Evolutionary conservation across 2,329 filamentous ascomycete species (phyloP), one percentile per base, ranked within the genome.

Genomic region (Aspergillus texensis): DNA sequence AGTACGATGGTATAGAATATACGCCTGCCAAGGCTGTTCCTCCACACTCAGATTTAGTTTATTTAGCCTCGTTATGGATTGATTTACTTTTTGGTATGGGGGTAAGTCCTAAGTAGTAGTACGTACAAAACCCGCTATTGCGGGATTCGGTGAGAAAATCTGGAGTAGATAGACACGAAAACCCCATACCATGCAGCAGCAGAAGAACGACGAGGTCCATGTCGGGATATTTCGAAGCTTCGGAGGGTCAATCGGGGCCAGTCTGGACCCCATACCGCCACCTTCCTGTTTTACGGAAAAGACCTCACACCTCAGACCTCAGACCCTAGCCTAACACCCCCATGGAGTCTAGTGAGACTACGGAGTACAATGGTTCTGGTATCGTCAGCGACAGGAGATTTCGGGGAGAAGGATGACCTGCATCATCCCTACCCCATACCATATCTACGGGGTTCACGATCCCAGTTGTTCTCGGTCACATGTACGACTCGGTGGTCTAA

Each of bases 21-120:
- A 46, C 55, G 54, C 34, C 32, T 50, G 63, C 63, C 63, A 65
- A 65, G 63, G 55, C 54, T 54, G 59, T 45, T 55, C 62, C 64
- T 62, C 64, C 61, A 61, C 61, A 56, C 55, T 59, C 54, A 48
- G 55, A 36, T 36, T 26, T 24, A 50, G 55, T 60, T 41, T 52
- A 48, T 61, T 58, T 41, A 12, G 36, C 43, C 58, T 67, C 50
- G 19, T 60, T 62, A 53, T 59, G 61, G 43, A 39, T 43, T 55
- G 3, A 24, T 61, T 68, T 62, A 28, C 8, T 30, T 10, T 61
- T 58, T 57, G 60, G 36, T 28, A 10, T 11, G 53, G 16, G 21
- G 46, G 11, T 26, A 9, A 10, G 34, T 16, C 5, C 16, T 19
- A 14, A 5, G 32, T 34, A 14, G 16, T 41, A n/a, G 34, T 36